Percentiles rank a stretch among this genome's conserved stretches.
These are phyloP conservation scores for Tulasnella sp. DNA, from an alignment of 768 basidiomycete species.

Conservation along the genomic window DNA sequence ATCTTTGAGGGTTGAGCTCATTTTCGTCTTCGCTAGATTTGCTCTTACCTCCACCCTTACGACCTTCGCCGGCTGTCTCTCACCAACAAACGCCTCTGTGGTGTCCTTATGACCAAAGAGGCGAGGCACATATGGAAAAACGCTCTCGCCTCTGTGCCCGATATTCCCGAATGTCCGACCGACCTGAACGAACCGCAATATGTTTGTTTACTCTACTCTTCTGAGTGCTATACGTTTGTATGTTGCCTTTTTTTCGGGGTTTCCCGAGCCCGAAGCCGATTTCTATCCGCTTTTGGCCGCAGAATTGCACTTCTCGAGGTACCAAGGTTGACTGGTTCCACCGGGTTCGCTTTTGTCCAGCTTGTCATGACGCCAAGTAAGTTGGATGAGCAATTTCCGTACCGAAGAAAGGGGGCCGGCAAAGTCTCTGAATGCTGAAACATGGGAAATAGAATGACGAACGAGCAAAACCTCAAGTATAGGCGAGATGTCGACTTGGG, in stretches of 20 bases:
- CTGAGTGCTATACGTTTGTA: conserved; percentile 14
- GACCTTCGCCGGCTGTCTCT: conserved; percentile 27
- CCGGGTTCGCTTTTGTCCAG: not conserved
- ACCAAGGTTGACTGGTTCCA: not conserved
- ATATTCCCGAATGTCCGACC: conserved; percentile 23
- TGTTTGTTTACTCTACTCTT: conserved; percentile 21
- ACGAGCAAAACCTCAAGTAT: not conserved
- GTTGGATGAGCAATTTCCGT: not conserved
- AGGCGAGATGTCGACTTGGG: too few relatives aligned
- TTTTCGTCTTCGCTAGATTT: conserved; percentile 12
- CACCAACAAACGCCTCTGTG: conserved; percentile 13
- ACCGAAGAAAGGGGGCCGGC: too few relatives aligned
- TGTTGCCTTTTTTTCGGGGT: not conserved
- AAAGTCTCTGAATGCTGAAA: not conserved
- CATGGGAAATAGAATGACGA: not conserved
- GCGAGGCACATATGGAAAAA: conserved; percentile 16
- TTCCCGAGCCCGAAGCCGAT: not conserved
- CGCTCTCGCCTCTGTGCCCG: not conserved
- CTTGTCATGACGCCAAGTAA: conserved; percentile 1
- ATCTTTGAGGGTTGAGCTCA: too few relatives aligned
- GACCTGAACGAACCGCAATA: conserved; percentile 29
- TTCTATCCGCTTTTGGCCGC: not conserved
- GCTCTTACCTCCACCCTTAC: conserved; percentile 4
- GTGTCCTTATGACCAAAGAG: conserved; percentile 9
- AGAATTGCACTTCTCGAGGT: not conserved